These are phyloP conservation scores for Bocquillonia castaneifolia DNA, from an alignment of 441 rosid genomes.

Conservation along the genomic window DNA sequence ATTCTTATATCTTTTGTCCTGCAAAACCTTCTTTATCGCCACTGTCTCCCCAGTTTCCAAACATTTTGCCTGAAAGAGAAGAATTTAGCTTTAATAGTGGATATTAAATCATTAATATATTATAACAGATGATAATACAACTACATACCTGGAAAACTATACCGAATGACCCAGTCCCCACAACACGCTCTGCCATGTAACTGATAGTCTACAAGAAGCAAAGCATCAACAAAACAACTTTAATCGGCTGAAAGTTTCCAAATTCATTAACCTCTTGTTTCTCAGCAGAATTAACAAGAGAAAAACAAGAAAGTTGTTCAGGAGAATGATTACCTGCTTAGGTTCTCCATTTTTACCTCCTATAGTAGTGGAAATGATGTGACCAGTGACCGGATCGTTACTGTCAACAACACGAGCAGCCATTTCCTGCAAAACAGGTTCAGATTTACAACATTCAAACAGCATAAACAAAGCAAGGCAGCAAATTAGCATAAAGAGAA, in stretches of 20 bases:
- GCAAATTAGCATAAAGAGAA: background rate
- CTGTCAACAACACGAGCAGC: slow-evolving; percentile 65
- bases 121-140: background rate
- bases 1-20: slow-evolving; percentile 89
- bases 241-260: slow-evolving; percentile 5
- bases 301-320: background rate
- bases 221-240: slow-evolving; percentile 4
- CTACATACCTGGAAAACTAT: slow-evolving; percentile 74
- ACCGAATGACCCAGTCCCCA: slow-evolving; percentile 95
- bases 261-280: background rate
- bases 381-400: slow-evolving; percentile 82
- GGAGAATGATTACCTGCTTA: slow-evolving; percentile 48
- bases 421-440: slow-evolving; percentile 58
- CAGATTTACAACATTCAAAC: background rate
- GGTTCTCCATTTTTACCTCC: slow-evolving; percentile 97
- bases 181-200: slow-evolving; percentile 97
- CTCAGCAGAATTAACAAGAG: background rate
- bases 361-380: slow-evolving; percentile 87
- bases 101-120: background rate
- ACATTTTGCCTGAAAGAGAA: slow-evolving; percentile 62
- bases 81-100: slow-evolving; percentile 1
- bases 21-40: slow-evolving; percentile 92
- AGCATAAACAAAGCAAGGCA: background rate
- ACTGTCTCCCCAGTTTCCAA: slow-evolving; percentile 94
- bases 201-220: slow-evolving; percentile 65